A percentile compares a stretch with the other conserved stretches of the same genome.
Conservation (phyloP, 2,329 filamentous ascomycete genomes). For the Alternaria consortialis region DNA sequence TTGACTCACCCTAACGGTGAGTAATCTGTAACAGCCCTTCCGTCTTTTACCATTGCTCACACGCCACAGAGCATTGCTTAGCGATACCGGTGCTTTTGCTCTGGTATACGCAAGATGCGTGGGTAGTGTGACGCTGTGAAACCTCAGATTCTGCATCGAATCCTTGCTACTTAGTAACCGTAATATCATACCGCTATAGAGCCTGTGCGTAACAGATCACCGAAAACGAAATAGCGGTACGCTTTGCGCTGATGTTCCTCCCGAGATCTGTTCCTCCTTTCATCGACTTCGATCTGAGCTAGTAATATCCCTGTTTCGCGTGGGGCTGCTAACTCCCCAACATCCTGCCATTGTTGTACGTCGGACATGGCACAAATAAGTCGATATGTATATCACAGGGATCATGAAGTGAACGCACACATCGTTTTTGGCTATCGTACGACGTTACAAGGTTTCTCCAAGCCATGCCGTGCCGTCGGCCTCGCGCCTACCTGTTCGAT, state of each 20-base stretch:
- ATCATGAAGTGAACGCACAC: background rate
- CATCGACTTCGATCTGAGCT: background rate
- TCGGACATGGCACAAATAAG: background rate
- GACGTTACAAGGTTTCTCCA: background rate
- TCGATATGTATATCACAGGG: background rate
- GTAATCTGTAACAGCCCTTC: background rate
- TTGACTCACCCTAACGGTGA: background rate
- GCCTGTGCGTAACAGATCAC: background rate
- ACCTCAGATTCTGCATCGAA: background rate
- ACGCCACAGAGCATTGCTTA: background rate
- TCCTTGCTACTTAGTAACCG: background rate
- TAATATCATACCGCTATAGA: background rate
- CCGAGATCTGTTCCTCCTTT: background rate
- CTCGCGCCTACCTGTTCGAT: background rate
- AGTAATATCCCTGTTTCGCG: conserved; percentile 1
- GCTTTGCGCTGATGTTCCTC: background rate
- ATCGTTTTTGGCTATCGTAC: background rate
- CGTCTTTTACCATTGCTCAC: background rate
- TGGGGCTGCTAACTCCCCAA: background rate
- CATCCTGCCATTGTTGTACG: background rate
- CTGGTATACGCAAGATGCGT: background rate
- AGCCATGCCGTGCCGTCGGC: background rate
- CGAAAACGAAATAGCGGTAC: background rate
- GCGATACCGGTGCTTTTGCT: background rate
- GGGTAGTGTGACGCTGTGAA: background rate